Evolutionary conservation across 768 basidiomycete species (phyloP), one percentile per base, ranked within the genome.

Genomic region (Mrakia hoshinonis): DNA sequence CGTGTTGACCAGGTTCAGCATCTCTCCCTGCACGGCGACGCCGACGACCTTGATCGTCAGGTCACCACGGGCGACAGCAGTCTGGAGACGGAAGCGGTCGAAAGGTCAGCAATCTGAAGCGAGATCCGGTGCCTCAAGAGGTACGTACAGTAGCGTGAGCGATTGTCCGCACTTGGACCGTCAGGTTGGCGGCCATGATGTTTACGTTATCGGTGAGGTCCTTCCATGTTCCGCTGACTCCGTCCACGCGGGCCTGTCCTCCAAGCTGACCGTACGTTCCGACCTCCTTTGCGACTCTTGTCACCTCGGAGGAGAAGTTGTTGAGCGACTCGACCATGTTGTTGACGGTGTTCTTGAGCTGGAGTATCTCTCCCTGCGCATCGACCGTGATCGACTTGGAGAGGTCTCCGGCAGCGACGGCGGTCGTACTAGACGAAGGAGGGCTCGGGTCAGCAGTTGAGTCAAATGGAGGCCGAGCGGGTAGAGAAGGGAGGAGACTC

Each of bases 1-100:
- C 13, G 96, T 98, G 80, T 93, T 92, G 63, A 96, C 94, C 74
- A 99, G 83, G 74, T 87, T 88, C n/a, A 95, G 82, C 83, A 98
- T 95, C 81, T 99, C 95, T 77, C 95, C 95, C 20, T 91, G 89
- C 4, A 95, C 94, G 1, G 89, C 87, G 24, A 97, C 90, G 49
- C 91, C 92, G 11, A 85, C 86, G 74, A 98, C 92, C 82, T 98
- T 97, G 78, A 90, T 87, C 0, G 89, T 92, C 78, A 99, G 83
- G 78, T 97, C 92, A 73, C 96, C 95, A 20, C 88, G 85, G 20
- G 94, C 92, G 71, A 99, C 94, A 46, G 94, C 94, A 48, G 90
- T 94, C 84, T 87, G 68, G 22, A 26, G 48, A 49, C 12, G 29
- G 3, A 31, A 29, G 26, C 11, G 51, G 51, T 22, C n/a, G 29